Base-by-base conservation (phyloP, 257 asterid genomes). In the Handroanthus guayacan region DNA sequence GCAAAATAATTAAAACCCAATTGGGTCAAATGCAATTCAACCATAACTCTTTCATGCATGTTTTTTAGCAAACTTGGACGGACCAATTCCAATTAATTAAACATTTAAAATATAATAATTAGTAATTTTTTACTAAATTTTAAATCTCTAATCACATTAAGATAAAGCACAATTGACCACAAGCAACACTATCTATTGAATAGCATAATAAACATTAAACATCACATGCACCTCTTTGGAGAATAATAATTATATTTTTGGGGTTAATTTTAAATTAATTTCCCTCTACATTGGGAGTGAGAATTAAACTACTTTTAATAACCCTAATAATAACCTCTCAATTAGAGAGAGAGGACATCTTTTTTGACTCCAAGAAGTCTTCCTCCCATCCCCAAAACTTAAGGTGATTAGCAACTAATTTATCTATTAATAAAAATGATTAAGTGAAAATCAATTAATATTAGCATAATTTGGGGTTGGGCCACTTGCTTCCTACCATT, bases 161-260 rank as follows among this genome's bases (percentile, higher is more conserved):
- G 13, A 68, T 47, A 84, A 76, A 69, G 48, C 77, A 74, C 76
- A 75, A 60, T 75, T 82, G 76, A 80, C 82, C 80, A 85, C 50
- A 82, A 81, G 87, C 92, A 87, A 86, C 91, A 89, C 94, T 85
- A 89, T n/a, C n/a, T 25, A 25, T 76, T 78, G 52, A 82, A 65
- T 65, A 81, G 58, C 85, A 89, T 87, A 56, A 86, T 83, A 81
- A 81, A 77, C 87, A 78, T 84, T 83, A 81, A 81, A 77, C 87
- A 78, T 84, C 94, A 88, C 94, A 90, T 88, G 92, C 87, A 34
- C 45, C 36, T 36, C 81, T 47, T 79, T 61, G 64, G 57, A 39
- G 69, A 37, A 58, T 1, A 31, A 43, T 62, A 79, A 75, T 72
- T 76, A 62, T 7, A 76, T 41, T 65, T n/a, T 51, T 43, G 2